phyloP scores from a whole-genome alignment of 2,329 filamentous ascomycete species.

The Colletotrichum spinosum region DNA sequence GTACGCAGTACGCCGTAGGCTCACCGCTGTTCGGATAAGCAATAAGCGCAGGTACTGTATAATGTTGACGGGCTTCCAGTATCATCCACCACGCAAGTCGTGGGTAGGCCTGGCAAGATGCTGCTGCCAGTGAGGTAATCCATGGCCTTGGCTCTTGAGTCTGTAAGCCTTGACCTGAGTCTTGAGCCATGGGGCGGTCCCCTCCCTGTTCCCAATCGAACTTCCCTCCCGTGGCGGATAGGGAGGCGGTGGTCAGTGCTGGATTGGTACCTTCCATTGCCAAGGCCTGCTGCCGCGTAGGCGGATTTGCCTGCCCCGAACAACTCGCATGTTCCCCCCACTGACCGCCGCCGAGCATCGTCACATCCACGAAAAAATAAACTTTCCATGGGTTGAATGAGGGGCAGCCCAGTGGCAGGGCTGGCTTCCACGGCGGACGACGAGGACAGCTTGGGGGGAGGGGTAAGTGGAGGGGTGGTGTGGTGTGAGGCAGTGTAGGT shows the following conservation, averaged over 20 bases:
- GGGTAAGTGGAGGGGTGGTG: too few species aligned
- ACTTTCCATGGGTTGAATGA: constrained; percentile 11
- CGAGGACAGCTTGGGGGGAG: constrained; percentile 5
- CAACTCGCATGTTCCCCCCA: not conserved
- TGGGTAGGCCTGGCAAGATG: too few species aligned
- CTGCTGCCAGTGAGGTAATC: too few species aligned
- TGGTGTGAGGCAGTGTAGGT: too few species aligned
- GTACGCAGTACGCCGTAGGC: too few species aligned
- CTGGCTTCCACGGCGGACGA: not conserved
- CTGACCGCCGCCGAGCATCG: too few species aligned
- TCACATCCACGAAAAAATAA: constrained; percentile 9
- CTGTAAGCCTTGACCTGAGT: not conserved
- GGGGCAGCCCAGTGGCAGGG: constrained; percentile 18
- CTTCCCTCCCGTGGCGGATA: constrained; percentile 21
- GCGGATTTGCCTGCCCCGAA: constrained; percentile 31
- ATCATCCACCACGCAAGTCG: too few species aligned
- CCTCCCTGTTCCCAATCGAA: not conserved
- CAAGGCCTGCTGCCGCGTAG: constrained; percentile 12
- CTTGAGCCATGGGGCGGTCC: not conserved
- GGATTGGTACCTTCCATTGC: too few species aligned
- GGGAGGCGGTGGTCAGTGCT: constrained; percentile 29
- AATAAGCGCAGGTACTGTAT: too few species aligned
- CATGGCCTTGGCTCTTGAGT: not conserved
- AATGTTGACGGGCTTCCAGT: too few species aligned
- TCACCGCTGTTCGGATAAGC: too few species aligned